Conservation (phyloP, 768 basidiomycete species). For the Xerocomellus dryophilus region DNA sequence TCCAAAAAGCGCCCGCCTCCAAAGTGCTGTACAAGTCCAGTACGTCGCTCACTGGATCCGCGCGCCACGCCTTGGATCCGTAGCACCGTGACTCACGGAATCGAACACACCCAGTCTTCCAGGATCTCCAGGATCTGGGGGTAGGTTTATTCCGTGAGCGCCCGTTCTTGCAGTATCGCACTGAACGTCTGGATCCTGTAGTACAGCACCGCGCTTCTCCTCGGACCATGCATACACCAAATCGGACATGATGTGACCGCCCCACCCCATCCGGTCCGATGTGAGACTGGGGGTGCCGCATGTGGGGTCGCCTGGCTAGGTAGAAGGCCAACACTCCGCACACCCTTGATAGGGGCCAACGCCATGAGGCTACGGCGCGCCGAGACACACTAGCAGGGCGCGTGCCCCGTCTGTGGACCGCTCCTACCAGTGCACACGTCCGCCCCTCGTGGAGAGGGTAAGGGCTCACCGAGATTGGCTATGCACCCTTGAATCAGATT, state of each 20-base stretch:
- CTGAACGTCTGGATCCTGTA: constrained; percentile 5
- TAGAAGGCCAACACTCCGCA: background rate
- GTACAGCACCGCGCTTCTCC: constrained; percentile 12
- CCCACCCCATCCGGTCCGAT: constrained; percentile 4
- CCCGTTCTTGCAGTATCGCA: background rate
- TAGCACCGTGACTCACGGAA: background rate
- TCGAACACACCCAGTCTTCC: background rate
- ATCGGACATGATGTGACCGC: constrained; percentile 9
- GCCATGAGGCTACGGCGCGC: constrained; percentile 23
- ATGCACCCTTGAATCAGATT: constrained; percentile 23
- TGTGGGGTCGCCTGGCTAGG: constrained; percentile 3
- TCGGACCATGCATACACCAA: constrained; percentile 14
- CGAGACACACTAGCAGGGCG: constrained; percentile 7
- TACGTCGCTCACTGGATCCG: constrained; percentile 8
- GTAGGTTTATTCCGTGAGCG: background rate
- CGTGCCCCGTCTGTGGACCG: background rate
- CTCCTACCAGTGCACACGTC: background rate
- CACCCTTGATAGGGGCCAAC: constrained; percentile 2
- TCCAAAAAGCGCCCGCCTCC: background rate
- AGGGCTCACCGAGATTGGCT: constrained; percentile 21
- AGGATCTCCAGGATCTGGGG: background rate
- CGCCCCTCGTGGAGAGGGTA: constrained; percentile 2
- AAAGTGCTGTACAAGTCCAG: background rate
- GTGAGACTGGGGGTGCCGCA: background rate
- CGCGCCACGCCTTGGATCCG: background rate